phyloP scores from a whole-genome alignment of 2,329 filamentous ascomycete genomes.

The Beauveria australis region DNA sequence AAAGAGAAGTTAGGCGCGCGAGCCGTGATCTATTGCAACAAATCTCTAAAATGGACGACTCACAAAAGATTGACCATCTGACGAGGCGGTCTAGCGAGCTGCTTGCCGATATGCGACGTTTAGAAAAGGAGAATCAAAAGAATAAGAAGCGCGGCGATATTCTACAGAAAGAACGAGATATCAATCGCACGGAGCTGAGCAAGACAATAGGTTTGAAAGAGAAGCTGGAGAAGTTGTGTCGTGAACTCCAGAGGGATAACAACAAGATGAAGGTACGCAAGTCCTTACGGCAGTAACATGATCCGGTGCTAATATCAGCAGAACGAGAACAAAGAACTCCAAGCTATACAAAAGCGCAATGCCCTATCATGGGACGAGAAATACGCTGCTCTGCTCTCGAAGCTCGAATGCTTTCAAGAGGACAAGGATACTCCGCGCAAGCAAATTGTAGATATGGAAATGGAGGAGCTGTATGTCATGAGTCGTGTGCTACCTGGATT shows the following conservation, averaged over 20 bases:
- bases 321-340: constrained; percentile 89
- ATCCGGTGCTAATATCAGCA: constrained; percentile 27
- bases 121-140: constrained; percentile 89
- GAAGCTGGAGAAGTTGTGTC: constrained; percentile 91
- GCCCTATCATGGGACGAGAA: constrained; percentile 78
- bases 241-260: constrained; percentile 92
- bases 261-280: constrained; percentile 84
- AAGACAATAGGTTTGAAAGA: constrained; percentile 89
- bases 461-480: constrained; percentile 72
- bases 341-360: constrained; percentile 76
- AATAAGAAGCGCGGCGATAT: constrained; percentile 93
- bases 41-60: constrained; percentile 83
- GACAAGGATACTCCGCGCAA: constrained; percentile 77
- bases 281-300: neutral
- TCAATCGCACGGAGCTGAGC: constrained; percentile 76
- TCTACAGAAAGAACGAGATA: constrained; percentile 93
- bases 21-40: constrained; percentile 84
- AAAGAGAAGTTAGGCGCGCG: constrained; percentile 88
- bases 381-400: constrained; percentile 69
- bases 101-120: constrained; percentile 86
- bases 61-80: constrained; percentile 84
- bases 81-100: constrained; percentile 89
- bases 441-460: constrained; percentile 73
- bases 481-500: neutral
- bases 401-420: constrained; percentile 82